These are phyloP conservation scores for Epicoccum sorghinum DNA, from an alignment of 2,329 filamentous ascomycete species.

Conservation along the genomic window DNA sequence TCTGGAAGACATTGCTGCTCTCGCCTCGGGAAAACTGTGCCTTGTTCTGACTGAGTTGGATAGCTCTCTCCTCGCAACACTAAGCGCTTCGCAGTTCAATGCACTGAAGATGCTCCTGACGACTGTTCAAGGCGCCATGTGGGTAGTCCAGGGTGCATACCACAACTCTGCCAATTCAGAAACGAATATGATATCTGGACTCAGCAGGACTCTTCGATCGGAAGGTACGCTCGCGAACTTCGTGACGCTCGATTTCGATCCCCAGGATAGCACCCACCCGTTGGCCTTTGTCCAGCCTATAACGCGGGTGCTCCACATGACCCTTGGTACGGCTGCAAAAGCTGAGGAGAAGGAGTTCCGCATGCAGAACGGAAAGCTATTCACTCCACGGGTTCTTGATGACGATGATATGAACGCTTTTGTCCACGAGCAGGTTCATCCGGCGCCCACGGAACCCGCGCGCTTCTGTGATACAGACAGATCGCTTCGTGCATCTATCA, in stretches of 20 bases:
- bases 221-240: slow-evolving; percentile 19
- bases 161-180: slow-evolving; percentile 5
- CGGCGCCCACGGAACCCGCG: slow-evolving; percentile 24
- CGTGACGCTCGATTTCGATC: slow-evolving; percentile 19
- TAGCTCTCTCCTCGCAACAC: slow-evolving; percentile 8
- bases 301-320: slow-evolving; percentile 13
- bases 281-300: slow-evolving; percentile 1
- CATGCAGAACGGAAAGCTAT: slow-evolving; percentile 9
- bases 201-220: slow-evolving; percentile 19
- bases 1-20: background rate
- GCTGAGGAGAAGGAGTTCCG: slow-evolving; percentile 16
- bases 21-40: slow-evolving; percentile 23
- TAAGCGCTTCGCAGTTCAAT: slow-evolving; percentile 3
- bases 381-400: slow-evolving; percentile 21
- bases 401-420: slow-evolving; percentile 31
- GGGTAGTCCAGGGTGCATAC: slow-evolving; percentile 15
- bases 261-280: background rate
- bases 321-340: background rate
- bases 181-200: slow-evolving; percentile 18
- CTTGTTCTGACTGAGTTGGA: slow-evolving; percentile 18
- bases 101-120: slow-evolving; percentile 8
- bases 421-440: slow-evolving; percentile 26
- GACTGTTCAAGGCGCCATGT: slow-evolving; percentile 12
- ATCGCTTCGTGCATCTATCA: slow-evolving; percentile 20
- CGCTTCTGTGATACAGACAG: slow-evolving; percentile 19